Evolutionary conservation across 2,329 filamentous ascomycete species (phyloP).

Genomic region (Colletotrichum gloeosporioides): DNA sequence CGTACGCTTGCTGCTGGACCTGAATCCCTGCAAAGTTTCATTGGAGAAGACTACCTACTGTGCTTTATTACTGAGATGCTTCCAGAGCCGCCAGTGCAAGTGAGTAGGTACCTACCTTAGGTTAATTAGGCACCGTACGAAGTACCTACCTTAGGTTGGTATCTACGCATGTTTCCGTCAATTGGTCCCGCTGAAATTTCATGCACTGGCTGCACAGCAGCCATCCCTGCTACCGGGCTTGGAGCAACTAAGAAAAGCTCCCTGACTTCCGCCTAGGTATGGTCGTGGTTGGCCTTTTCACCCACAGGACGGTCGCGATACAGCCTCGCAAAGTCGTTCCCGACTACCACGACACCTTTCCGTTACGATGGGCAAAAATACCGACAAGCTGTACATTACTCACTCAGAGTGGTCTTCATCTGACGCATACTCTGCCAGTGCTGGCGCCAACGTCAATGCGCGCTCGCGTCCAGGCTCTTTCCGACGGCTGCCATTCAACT

Average conservation of each 20-base stretch:
- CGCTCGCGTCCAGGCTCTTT: constrained; percentile 69
- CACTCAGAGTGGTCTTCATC: constrained; percentile 97
- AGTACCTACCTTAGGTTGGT: neutral
- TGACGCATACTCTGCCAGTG: constrained; percentile 85
- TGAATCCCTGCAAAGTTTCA: neutral
- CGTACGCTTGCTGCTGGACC: neutral
- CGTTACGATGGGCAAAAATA: constrained; percentile 50
- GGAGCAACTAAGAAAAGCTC: neutral
- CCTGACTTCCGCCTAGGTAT: neutral
- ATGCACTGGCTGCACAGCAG: neutral
- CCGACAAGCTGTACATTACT: constrained; percentile 72
- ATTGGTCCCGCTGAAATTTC: neutral
- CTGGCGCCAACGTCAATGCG: constrained; percentile 66
- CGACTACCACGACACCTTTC: neutral
- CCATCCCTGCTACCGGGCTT: neutral
- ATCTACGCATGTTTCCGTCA: neutral
- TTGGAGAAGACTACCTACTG: neutral
- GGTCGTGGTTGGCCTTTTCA: neutral
- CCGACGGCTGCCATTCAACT: constrained; percentile 94
- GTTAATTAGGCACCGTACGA: neutral
- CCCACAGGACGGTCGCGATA: neutral
- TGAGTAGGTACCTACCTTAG: neutral
- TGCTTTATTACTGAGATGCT: neutral
- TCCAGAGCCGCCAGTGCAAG: neutral
- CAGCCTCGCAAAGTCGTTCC: neutral